Base-by-base conservation (phyloP, 1,139 yeast genomes). In the Hansenula lynferdii region DNA sequence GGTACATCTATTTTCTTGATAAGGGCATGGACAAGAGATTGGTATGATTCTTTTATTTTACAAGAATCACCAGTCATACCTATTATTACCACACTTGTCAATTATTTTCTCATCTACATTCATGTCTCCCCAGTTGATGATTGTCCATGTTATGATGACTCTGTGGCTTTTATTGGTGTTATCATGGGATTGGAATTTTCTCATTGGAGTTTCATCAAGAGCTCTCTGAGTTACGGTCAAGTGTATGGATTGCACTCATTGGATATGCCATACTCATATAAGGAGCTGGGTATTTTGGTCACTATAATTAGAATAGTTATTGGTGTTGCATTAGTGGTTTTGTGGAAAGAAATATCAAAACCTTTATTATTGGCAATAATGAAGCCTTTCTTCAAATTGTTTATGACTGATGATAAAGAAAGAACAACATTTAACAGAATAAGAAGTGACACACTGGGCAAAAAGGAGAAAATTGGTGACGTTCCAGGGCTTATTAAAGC, bases 81-180 rank as follows among this genome's bases (percentile, higher is more conserved):
- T 2, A 35, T 75, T 1, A 33, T 64, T 0, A 52, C 73, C 7
- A 53, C 76, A 3, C 46, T 61, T 0, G 56, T 73, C 24, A 74
- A 79, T 37, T 53, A 77, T 14, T 49, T 64, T 2, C 63, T 85
- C 31, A 69, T 84, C 31, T 80, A 83, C 53, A 64, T 74, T 35
- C 96, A 89, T 60, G 85, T 90, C 0, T 80, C 77, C 44, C 97
- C 98, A 0, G 81, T 85, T 11, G 98, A 92, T 53, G 85, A 83
- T 53, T 92, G 98, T 57, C 98, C 98, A 0, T 92, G 98, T 58
- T 90, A 84, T 58, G 97, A 87, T 54, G 98, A 92, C 56, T 80
- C 94, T 8, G 96, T 92, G 17, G 95, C 97, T 3, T 92, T 92
- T 53, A 67, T 89, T 40, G 97, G 97, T 2, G 98, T 92, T 22